These are phyloP conservation scores for Bifiguratus adelaidae DNA, from an alignment of 192 early-diverging fungal species.

Conservation along the genomic window DNA sequence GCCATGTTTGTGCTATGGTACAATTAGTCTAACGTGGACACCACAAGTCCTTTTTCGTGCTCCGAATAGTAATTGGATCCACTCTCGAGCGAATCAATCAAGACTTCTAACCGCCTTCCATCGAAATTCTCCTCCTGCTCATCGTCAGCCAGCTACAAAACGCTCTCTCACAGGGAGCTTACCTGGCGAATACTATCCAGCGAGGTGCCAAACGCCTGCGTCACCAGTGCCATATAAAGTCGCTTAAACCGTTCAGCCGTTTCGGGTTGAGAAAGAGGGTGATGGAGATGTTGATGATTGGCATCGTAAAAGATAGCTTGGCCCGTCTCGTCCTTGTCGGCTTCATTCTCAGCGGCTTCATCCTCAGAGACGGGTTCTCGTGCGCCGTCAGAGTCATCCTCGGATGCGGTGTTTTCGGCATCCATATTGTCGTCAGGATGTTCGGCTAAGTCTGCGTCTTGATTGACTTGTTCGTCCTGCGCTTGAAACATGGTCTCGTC, in stretches of 20 bases:
- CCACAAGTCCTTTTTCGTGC: constrained; percentile 15
- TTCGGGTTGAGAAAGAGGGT: background rate
- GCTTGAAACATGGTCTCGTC: background rate
- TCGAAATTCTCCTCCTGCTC: constrained; percentile 16
- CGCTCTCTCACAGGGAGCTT: background rate
- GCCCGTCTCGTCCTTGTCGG: background rate
- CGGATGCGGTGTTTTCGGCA: background rate
- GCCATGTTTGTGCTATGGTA: too few species aligned
- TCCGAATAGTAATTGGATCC: constrained; percentile 22
- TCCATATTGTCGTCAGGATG: too few species aligned
- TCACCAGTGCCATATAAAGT: constrained; percentile 23
- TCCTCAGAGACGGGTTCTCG: too few species aligned
- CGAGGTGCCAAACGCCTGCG: constrained; percentile 24
- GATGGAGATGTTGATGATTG: too few species aligned
- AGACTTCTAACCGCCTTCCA: constrained; percentile 12
- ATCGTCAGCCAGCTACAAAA: background rate
- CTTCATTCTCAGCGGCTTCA: too few species aligned
- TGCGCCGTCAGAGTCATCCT: background rate
- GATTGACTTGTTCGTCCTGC: background rate
- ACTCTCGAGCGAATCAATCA: constrained; percentile 29
- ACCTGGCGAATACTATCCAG: constrained; percentile 24
- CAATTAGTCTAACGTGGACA: too few species aligned
- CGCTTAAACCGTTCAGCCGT: constrained; percentile 15
- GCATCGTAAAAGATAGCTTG: background rate
- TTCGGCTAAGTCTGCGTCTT: too few species aligned